phyloP scores from a whole-genome alignment of 1,284 basidiomycete genomes.

The Apiotrichum sp. region DNA sequence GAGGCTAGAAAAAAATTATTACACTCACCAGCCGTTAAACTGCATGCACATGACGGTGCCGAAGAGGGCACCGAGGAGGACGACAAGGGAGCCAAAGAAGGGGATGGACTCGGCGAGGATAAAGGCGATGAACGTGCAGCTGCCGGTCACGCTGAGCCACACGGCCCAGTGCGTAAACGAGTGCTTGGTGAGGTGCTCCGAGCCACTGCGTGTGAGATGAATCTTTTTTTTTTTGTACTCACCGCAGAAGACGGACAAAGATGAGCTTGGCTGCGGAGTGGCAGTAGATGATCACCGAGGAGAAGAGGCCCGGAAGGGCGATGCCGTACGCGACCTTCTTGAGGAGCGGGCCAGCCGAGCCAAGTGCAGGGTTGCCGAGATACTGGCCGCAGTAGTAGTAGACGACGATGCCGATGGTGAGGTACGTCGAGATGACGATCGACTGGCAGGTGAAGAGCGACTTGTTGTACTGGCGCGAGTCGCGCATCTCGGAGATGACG shows the following conservation, averaged over 20 bases:
- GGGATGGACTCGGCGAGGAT: conserved; percentile 51
- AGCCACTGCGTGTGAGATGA: conserved; percentile 29
- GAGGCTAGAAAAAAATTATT: too few species aligned
- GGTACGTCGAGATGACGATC: conserved; percentile 14
- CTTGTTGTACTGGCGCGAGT: conserved; percentile 28
- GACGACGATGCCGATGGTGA: conserved; percentile 21
- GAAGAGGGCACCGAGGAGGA: conserved; percentile 25
- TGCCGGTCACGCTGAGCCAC: conserved; percentile 47
- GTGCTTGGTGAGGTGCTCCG: conserved; percentile 56
- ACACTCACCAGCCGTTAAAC: conserved; percentile 2
- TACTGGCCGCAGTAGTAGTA: conserved; percentile 39
- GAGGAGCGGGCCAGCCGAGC: conserved; percentile 43
- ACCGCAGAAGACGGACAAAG: conserved; percentile 29
- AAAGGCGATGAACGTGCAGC: conserved; percentile 50
- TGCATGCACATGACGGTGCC: conserved; percentile 23
- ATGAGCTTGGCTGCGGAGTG: conserved; percentile 33
- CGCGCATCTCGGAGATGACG: conserved; percentile 37
- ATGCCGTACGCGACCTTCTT: conserved; percentile 30
- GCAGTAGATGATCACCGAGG: conserved; percentile 19
- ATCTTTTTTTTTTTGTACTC: not conserved
- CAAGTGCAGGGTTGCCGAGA: conserved; percentile 45
- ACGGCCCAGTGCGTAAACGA: conserved; percentile 56
- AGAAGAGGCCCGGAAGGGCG: conserved; percentile 22
- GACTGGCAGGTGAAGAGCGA: conserved; percentile 24
- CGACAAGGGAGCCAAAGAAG: conserved; percentile 31